phyloP scores from a whole-genome alignment of 2,329 filamentous ascomycete genomes.

The Akanthomyces uredinophilus region DNA sequence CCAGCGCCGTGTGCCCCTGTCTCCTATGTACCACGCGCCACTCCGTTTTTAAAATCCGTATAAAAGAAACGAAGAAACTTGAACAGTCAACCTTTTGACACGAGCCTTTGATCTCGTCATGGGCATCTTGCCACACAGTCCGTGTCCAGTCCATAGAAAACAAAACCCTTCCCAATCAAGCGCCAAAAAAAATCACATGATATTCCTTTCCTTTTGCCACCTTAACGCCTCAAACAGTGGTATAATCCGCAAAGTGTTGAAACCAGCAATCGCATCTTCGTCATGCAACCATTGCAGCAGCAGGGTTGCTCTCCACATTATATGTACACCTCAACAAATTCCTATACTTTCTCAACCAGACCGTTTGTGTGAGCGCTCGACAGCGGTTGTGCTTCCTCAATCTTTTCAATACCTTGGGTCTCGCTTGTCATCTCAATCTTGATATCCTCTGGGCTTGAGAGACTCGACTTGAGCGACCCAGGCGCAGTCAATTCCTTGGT shows the following conservation, averaged over 20 bases:
- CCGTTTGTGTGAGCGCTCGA: conserved; percentile 20
- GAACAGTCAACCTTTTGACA: not conserved
- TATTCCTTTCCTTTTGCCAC: not conserved
- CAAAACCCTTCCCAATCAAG: conserved; percentile 9
- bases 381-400: conserved; percentile 22
- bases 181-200: not conserved
- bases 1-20: not conserved
- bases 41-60: not conserved
- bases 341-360: conserved; percentile 6
- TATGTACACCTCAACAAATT: conserved; percentile 11
- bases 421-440: conserved; percentile 33
- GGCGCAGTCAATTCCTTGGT: conserved; percentile 28
- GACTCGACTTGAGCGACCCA: conserved; percentile 28
- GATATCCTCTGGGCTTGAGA: conserved; percentile 32
- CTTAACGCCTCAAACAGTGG: conserved; percentile 9
- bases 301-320: conserved; percentile 4
- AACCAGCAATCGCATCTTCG: conserved; percentile 7
- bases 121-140: not conserved
- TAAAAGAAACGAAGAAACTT: not conserved
- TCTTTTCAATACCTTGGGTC: conserved; percentile 25
- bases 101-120: not conserved
- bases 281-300: conserved; percentile 5
- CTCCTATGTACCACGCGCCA: conserved; percentile 3
- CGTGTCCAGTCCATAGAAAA: not conserved
- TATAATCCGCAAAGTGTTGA: conserved; percentile 11